Percentiles rank a stretch among this genome's conserved stretches.
These are phyloP conservation scores for Rhodotorula glutinis DNA, from an alignment of 1,284 basidiomycete species.

Conservation along the genomic window DNA sequence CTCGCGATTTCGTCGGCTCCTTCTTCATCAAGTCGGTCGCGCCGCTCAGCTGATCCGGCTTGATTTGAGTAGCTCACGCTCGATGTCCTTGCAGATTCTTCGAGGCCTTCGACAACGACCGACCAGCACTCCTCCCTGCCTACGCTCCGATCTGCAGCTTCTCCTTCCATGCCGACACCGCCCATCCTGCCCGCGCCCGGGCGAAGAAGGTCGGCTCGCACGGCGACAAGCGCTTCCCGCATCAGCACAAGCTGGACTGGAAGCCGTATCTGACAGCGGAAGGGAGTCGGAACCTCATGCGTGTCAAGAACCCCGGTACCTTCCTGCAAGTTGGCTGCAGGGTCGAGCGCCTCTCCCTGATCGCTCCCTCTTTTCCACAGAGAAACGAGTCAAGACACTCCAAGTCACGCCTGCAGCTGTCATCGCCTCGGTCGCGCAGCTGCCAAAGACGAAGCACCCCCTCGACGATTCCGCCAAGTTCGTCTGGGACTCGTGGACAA, in stretches of 20 bases:
- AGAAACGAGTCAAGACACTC: slow-evolving; percentile 65
- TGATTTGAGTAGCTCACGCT: neutral
- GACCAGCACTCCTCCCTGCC: slow-evolving; percentile 64
- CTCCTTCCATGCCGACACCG: slow-evolving; percentile 78
- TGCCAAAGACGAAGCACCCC: slow-evolving; percentile 79
- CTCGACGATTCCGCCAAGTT: slow-evolving; percentile 71
- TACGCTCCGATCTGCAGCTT: slow-evolving; percentile 85
- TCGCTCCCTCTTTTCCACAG: slow-evolving; percentile 39
- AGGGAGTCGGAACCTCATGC: slow-evolving; percentile 64
- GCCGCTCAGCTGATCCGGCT: slow-evolving; percentile 41
- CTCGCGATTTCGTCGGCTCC: slow-evolving; percentile 61
- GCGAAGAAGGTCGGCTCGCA: slow-evolving; percentile 54
- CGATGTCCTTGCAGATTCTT: slow-evolving; percentile 66
- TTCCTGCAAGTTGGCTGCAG: neutral
- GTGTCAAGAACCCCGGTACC: slow-evolving; percentile 58
- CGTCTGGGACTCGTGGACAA: slow-evolving; percentile 75
- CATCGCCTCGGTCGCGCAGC: slow-evolving; percentile 59
- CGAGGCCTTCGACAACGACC: slow-evolving; percentile 73
- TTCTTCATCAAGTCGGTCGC: slow-evolving; percentile 67
- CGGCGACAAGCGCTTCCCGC: slow-evolving; percentile 57
- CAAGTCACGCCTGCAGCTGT: slow-evolving; percentile 70
- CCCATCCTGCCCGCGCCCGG: slow-evolving; percentile 68
- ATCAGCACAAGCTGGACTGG: slow-evolving; percentile 77
- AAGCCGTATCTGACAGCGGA: slow-evolving; percentile 61
- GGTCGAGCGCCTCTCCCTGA: neutral